phyloP scores from a whole-genome alignment of 371 early-diverging fungal genomes.

The Quaeritorhiza haematococci region DNA sequence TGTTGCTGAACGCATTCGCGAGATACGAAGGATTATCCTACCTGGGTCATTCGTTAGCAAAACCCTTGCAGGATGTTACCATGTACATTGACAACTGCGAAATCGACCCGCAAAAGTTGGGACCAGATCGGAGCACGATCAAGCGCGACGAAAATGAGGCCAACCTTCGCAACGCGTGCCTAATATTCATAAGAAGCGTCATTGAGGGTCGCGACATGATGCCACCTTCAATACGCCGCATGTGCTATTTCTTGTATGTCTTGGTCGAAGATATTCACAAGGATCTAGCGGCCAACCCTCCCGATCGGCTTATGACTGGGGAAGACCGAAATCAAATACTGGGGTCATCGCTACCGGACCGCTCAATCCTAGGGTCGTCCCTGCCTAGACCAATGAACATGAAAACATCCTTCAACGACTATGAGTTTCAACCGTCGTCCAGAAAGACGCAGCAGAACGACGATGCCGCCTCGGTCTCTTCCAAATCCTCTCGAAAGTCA shows the following conservation, averaged over 20 bases:
- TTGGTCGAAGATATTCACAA: constrained; percentile 17
- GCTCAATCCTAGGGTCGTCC: no score
- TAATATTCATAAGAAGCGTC: constrained; percentile 14
- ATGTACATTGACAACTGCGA: constrained; percentile 31
- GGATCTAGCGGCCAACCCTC: no score
- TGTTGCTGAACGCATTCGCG: constrained; percentile 42
- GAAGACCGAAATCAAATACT: no score
- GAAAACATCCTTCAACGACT: no score
- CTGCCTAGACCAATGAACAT: no score
- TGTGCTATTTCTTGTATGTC: constrained; percentile 27
- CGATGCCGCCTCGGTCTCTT: no score
- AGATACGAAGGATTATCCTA: constrained; percentile 31
- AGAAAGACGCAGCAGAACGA: no score
- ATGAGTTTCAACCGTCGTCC: no score
- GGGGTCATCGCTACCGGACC: no score
- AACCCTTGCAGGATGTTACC: constrained; percentile 23
- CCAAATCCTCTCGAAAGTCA: no score
- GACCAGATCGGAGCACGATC: constrained; percentile 4
- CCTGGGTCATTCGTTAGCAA: constrained; percentile 21
- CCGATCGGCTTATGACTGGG: no score
- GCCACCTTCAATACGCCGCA: constrained; percentile 25
- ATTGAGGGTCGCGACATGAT: constrained; percentile 20
- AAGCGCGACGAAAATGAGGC: constrained; percentile 14
- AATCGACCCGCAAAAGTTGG: constrained; percentile 35
- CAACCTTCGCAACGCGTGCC: constrained; percentile 19